Conservation (phyloP, 768 basidiomycete genomes). For the Lentinula lateritia region DNA sequence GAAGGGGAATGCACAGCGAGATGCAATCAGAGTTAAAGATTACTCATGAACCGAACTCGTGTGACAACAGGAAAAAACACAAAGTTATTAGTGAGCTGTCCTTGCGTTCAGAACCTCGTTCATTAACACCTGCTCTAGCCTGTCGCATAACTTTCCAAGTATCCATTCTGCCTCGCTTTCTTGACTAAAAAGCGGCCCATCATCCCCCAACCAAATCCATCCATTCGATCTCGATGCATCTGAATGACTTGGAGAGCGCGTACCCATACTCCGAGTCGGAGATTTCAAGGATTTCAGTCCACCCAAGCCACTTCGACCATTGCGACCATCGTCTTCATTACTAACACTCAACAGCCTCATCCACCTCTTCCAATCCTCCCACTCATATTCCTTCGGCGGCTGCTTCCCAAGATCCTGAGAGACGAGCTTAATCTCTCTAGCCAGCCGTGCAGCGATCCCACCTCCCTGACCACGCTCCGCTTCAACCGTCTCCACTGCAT, state of each 20-base stretch:
- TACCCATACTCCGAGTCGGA: not conserved
- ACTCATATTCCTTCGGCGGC: slow-evolving; percentile 23
- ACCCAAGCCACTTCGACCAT: not conserved
- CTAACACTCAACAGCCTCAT: slow-evolving; percentile 22
- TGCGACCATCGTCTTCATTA: slow-evolving; percentile 5
- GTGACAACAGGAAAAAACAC: too few species aligned
- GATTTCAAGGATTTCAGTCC: slow-evolving; percentile 3
- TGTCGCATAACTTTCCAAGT: slow-evolving; percentile 25
- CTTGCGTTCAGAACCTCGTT: slow-evolving; percentile 10
- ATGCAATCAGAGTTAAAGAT: too few species aligned
- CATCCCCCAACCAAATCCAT: slow-evolving; percentile 34
- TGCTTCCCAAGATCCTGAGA: slow-evolving; percentile 23
- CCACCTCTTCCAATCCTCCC: slow-evolving; percentile 32
- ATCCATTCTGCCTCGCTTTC: slow-evolving; percentile 34
- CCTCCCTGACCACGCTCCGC: slow-evolving; percentile 17
- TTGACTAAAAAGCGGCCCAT: slow-evolving; percentile 32
- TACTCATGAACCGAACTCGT: too few species aligned
- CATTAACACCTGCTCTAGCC: slow-evolving; percentile 28
- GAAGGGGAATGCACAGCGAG: too few species aligned
- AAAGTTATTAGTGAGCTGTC: not conserved
- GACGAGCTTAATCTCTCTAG: slow-evolving; percentile 23
- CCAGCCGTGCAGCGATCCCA: slow-evolving; percentile 23
- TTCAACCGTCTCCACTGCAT: slow-evolving; percentile 30
- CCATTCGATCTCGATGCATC: slow-evolving; percentile 4
- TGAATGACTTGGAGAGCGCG: not conserved